Evolutionary conservation across 176 grass and related monocot genomes (phyloP).

Genomic region (Guadua angustifolia): DNA sequence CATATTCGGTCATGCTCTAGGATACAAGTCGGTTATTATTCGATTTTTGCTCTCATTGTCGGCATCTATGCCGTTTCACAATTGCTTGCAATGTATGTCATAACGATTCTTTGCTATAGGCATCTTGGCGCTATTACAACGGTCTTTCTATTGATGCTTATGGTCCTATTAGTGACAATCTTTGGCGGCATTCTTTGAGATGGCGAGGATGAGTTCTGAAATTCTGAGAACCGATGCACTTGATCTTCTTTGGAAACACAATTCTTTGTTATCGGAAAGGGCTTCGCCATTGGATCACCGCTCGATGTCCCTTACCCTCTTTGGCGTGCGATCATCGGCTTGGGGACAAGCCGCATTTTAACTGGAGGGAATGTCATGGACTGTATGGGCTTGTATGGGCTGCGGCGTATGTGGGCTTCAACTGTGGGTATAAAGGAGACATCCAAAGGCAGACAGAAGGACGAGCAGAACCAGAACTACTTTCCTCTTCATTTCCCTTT

Average conservation of each 20-base stretch:
- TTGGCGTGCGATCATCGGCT: too few relatives aligned
- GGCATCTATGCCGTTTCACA: constrained; percentile 59
- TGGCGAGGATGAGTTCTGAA: constrained; percentile 62
- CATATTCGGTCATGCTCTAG: constrained; percentile 60
- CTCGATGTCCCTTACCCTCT: too few relatives aligned
- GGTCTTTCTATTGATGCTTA: constrained; percentile 57
- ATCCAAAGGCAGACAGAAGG: too few relatives aligned
- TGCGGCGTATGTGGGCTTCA: too few relatives aligned
- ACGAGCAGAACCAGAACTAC: too few relatives aligned
- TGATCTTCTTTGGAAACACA: constrained; percentile 55
- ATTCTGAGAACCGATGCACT: constrained; percentile 63
- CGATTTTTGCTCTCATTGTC: constrained; percentile 44
- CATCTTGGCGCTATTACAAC: constrained; percentile 56
- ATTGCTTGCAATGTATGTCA: constrained; percentile 62
- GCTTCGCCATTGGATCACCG: too few relatives aligned
- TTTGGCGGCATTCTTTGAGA: constrained; percentile 58
- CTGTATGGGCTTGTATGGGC: too few relatives aligned
- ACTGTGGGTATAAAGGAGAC: too few relatives aligned
- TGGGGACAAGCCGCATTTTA: too few relatives aligned
- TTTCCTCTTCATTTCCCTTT: too few relatives aligned
- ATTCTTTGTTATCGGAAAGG: constrained; percentile 58
- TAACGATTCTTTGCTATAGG: constrained; percentile 54
- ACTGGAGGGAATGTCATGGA: too few relatives aligned
- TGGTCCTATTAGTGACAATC: constrained; percentile 62
- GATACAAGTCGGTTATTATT: constrained; percentile 71